A percentile compares a stretch with the other conserved stretches of the same genome.
These are phyloP conservation scores for Cornus kousa DNA, from an alignment of 148 eudicot genomes.

Conservation along the genomic window DNA sequence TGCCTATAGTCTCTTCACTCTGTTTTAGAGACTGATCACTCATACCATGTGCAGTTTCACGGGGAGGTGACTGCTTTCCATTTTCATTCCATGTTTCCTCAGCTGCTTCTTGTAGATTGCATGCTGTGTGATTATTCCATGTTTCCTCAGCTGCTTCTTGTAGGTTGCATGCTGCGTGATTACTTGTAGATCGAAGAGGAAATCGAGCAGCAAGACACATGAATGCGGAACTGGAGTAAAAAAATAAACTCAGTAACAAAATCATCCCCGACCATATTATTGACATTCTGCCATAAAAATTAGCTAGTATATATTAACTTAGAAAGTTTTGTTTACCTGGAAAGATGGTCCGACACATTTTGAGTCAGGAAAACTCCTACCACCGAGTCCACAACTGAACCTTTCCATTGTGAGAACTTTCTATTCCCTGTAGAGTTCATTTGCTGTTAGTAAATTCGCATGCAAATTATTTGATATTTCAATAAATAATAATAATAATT, in stretches of 20 bases:
- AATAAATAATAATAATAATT: too few relatives aligned
- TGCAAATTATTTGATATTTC: too few relatives aligned
- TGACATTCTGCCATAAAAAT: background rate
- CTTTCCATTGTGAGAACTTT: slow-evolving; percentile 47
- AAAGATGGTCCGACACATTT: slow-evolving; percentile 36
- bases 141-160: slow-evolving; percentile 12
- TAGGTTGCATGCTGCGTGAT: background rate
- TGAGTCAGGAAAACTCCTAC: slow-evolving; percentile 50
- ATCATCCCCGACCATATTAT: background rate
- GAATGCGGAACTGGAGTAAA: slow-evolving; percentile 29
- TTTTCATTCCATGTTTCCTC: slow-evolving; percentile 2
- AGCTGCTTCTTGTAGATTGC: background rate
- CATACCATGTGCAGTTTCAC: background rate
- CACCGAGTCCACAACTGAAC: slow-evolving; percentile 47
- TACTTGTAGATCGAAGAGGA: slow-evolving; percentile 17
- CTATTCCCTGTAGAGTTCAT: slow-evolving; percentile 33
- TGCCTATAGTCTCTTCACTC: too few relatives aligned
- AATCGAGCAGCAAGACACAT: slow-evolving; percentile 29
- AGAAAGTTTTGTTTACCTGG: slow-evolving; percentile 20
- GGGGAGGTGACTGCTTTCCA: background rate
- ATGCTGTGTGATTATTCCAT: background rate
- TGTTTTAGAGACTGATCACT: too few relatives aligned
- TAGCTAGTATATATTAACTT: background rate
- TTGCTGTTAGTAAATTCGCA: background rate
- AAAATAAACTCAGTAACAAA: background rate